Conservation (phyloP, 164 flowering plant genomes). For the Euptelea pleiosperma region DNA sequence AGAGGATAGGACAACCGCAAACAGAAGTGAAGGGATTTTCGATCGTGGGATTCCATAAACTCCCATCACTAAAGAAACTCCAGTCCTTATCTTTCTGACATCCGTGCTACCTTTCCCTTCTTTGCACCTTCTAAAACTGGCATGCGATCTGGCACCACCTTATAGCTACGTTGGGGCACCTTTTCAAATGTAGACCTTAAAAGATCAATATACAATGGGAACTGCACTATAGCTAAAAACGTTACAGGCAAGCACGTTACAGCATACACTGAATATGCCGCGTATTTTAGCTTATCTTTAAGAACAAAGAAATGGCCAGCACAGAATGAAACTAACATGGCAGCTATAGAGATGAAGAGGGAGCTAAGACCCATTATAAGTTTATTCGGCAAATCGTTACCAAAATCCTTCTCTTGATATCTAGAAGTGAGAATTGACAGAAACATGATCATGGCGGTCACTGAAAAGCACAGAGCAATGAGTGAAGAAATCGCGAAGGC, state of each 20-base stretch:
- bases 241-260: slow-evolving; percentile 16
- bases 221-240: slow-evolving; percentile 13
- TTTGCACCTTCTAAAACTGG: too few species aligned
- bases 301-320: slow-evolving; percentile 26
- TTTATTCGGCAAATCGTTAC: slow-evolving; percentile 9
- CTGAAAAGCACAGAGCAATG: slow-evolving; percentile 24
- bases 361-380: slow-evolving; percentile 20
- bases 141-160: slow-evolving; percentile 6
- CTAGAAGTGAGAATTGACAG: slow-evolving; percentile 28
- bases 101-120: too few species aligned
- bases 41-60: too few species aligned
- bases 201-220: slow-evolving; percentile 24
- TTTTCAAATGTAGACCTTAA: slow-evolving; percentile 5
- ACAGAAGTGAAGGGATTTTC: too few species aligned
- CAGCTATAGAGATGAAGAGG: slow-evolving; percentile 24
- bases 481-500: slow-evolving; percentile 23
- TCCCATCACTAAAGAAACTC: too few species aligned
- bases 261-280: slow-evolving; percentile 9
- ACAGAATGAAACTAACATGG: slow-evolving; percentile 27
- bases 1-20: too few species aligned
- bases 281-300: slow-evolving; percentile 12
- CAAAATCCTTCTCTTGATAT: slow-evolving; percentile 18
- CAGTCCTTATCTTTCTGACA: too few species aligned
- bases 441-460: slow-evolving; percentile 23
- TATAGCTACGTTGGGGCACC: slow-evolving; percentile 21